Evolutionary conservation across 495 filamentous ascomycete genomes (phyloP), one percentile per base, ranked within the genome.

Genomic region (Aspergillus sclerotioniger): DNA sequence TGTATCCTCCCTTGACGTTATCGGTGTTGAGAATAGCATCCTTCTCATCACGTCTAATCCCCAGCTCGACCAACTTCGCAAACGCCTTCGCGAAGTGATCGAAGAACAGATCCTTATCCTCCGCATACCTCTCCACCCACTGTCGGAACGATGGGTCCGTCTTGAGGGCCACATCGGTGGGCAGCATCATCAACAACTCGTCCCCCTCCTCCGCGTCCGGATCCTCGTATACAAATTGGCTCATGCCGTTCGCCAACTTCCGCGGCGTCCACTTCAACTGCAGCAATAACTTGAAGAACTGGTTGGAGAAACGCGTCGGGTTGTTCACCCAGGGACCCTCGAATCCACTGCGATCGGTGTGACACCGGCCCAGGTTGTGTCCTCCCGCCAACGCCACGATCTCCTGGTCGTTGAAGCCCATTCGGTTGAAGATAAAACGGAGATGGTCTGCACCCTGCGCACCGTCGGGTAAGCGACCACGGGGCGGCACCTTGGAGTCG

Each of bases 351-450:
- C 83, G 77, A 62, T 86, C 82, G n/a, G 56, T 66, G 62, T 86
- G 83, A 65, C 82, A 84, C n/a, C 84, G 74, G 1, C 82, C 82
- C 6, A 86, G 70, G 56, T 79, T 86, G 60, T 86, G 83, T 54
- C 82, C 84, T n/a, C 84, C 83, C 10, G 74, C 60, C 63, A 86
- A 58, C 20, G 82, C 84, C 3, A 87, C 84, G 47, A 86, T 85
- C 69, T 87, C 82, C 63, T 79, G 80, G 61, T 87, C 82, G 59
- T 78, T 76, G 71, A 86, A 86, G n/a, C 84, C 82, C 84, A 86
- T 86, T 21, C 82, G 78, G 63, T 80, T 73, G 68, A 86, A 86
- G 65, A 87, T 78, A 59, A 68, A 68, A 2, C 84, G 76, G 48
- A 87, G 61, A 62, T 87, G 82, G 21, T 81, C 81, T 17, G 82